Evolutionary conservation across 257 asterid genomes (phyloP), one percentile per base, ranked within the genome.

Genomic region (Lantana camara): DNA sequence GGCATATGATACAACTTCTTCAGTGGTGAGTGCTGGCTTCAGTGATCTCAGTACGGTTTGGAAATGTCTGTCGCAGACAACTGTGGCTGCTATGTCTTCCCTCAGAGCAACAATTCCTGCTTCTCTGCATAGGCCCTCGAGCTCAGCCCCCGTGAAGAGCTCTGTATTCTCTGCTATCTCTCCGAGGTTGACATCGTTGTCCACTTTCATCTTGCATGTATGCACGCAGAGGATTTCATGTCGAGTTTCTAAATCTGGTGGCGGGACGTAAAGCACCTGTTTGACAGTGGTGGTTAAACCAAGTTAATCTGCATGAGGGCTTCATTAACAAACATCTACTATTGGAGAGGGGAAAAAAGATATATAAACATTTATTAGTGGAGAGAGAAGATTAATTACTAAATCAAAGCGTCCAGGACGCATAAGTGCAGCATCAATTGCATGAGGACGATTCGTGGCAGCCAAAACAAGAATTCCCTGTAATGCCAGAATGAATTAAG

Each of bases 381-480:
- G 19, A 54, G 54, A 48, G 64, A 24, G 52, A 16, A 38, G 19
- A 37, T 5, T 60, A 60, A 85, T 83, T 82, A 90, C 99, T 17
- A 85, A 74, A 70, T 93, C 99, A 44, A 93, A 93, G 72, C 99
- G 96, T 50, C 99, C 99, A 30, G 99, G 95, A 35, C 97, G 96
- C 87, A 84, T 80, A 47, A 93, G 96, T 1, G 99, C 99, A 21
- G 84, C 87, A 68, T 93, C 99, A 51, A 93, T 90, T 59, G 97
- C 94, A 14, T 87, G 78, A 63, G 95, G 95, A 11, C 97, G 91
- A 75, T 93, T 93, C 17, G 99, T 93, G 60, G 99, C 99, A 64
- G 96, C 99, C 80, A 93, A 79, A 69, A 93, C 97, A 48, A 93
- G 99, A 78, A 93, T 80, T 37, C 99, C 99, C 99, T 93, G 60